Evolutionary conservation across 371 early-diverging fungal species (phyloP).

Genomic region (Encephalitozoon intestinalis): DNA sequence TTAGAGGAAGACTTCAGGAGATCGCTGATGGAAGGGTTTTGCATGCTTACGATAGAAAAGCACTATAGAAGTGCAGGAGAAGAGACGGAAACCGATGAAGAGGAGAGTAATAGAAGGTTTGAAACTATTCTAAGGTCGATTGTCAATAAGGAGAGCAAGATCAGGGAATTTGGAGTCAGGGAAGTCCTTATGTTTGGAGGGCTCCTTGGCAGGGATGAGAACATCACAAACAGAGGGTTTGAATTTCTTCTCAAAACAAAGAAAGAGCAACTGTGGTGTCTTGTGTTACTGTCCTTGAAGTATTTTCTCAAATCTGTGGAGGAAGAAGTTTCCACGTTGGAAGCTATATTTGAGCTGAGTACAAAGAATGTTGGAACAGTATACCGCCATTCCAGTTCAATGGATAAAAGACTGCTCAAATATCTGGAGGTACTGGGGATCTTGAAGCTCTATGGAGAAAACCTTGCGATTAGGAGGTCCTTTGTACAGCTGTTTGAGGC

Average conservation of each 20-base stretch:
- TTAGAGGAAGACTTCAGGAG: conserved; percentile 29
- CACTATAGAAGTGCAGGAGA: neutral
- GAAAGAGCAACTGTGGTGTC: conserved; percentile 58
- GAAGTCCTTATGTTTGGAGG: conserved; percentile 44
- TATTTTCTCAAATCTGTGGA: neutral
- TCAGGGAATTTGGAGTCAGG: neutral
- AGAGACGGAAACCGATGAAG: neutral
- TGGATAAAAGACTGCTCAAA: conserved; percentile 16
- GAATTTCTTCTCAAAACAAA: conserved; percentile 58
- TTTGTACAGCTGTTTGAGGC: conserved; percentile 17
- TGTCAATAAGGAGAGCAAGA: conserved; percentile 12
- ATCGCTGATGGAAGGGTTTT: conserved; percentile 35
- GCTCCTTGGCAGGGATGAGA: conserved; percentile 31
- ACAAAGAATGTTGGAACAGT: neutral
- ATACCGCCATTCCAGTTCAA: neutral
- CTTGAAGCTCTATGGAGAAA: neutral
- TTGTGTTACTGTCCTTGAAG: conserved; percentile 50
- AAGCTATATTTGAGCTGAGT: conserved; percentile 17
- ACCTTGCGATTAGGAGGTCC: neutral
- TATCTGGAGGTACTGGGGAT: conserved; percentile 28
- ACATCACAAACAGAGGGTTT: conserved; percentile 61
- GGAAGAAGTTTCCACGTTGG: neutral
- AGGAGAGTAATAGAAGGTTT: conserved; percentile 2
- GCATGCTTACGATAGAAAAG: neutral
- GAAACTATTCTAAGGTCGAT: conserved; percentile 25